Base-by-base conservation (phyloP, 2,329 filamentous ascomycete genomes). In the Mycosphaerella arachidis region DNA sequence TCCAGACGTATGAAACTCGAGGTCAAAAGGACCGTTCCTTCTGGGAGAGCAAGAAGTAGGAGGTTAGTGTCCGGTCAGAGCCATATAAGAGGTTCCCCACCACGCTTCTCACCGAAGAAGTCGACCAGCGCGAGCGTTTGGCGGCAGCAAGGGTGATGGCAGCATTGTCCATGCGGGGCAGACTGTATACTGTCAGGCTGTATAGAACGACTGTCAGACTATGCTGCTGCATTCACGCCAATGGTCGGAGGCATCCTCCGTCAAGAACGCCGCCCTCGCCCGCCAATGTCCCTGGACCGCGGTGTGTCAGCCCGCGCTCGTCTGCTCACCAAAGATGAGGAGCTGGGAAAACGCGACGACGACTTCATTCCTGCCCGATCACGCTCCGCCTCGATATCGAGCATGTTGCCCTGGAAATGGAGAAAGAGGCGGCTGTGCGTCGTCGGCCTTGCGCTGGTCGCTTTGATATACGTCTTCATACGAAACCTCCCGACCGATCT, bases 341-440 rank as follows among this genome's bases (percentile, higher is more conserved):
- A 87, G 77, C 78, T 86, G 60, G 84, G 84, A 59, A 87, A 87
- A 74, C 84, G 84, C 70, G 81, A 87, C 72, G 85, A 87, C 71
- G 84, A 86, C 72, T 82, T 84, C 72, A 78, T 74, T 61, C 77
- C 76, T 6, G 69, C 55, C 24, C 57, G 56, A 56, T 45, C 58
- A 10, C 53, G 63, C n/a, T 45, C 60, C 30, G 7, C 58, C 6
- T 56, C 61, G 18, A 65, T 62, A 60, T 63, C 57, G 18, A 55
- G 55, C 24, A 52, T 62, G 12, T 58, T 66, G 50, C 67, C 70
- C 13, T 68, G 69, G 61, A 72, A 74, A 58, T 76, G 77, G 71
- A 77, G 81, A 46, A 76, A 76, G 66, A 81, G 86, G 59, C 79
- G 86, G 65, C 77, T 77, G 29, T 45, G 76, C 31, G 55, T 72